Percentiles rank a stretch among this genome's conserved stretches.
These are phyloP conservation scores for Trichoderma sp. DNA, from an alignment of 2,329 filamentous ascomycete genomes.

Conservation along the genomic window DNA sequence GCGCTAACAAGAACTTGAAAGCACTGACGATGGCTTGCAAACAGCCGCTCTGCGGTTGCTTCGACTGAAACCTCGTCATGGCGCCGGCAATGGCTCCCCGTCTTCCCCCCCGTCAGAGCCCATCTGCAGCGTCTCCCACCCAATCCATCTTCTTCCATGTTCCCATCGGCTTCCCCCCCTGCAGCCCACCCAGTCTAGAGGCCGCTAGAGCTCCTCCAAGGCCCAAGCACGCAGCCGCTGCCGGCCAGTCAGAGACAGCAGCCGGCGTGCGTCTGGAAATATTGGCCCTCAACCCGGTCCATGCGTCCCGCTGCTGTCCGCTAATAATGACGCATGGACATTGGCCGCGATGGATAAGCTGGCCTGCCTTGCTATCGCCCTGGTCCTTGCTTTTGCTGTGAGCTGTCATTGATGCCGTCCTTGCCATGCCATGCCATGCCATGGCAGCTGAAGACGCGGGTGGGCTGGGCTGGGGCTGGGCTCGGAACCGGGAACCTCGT, in stretches of 20 bases:
- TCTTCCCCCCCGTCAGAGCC: too few species aligned
- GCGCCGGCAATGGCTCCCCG: background rate
- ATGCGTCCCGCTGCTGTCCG: conserved; percentile 12
- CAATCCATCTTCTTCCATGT: too few species aligned
- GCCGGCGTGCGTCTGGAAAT: conserved; percentile 1
- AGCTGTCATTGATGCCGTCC: conserved; percentile 27
- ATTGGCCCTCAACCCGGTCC: conserved; percentile 17
- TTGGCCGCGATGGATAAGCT: conserved; percentile 16
- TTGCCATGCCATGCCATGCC: conserved; percentile 15
- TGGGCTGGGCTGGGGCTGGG: background rate
- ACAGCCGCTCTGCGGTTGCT: background rate
- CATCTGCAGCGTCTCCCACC: too few species aligned
- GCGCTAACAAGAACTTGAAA: conserved; percentile 4
- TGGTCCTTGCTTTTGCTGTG: conserved; percentile 17
- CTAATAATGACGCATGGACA: conserved; percentile 26
- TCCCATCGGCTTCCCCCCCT: background rate
- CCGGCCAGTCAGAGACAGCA: conserved; percentile 19
- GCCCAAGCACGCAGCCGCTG: background rate
- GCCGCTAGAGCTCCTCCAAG: conserved; percentile 2
- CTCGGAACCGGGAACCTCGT: conserved; percentile 23
- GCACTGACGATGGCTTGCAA: background rate
- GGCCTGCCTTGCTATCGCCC: background rate
- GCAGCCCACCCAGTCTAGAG: conserved; percentile 14
- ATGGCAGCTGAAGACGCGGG: conserved; percentile 16
- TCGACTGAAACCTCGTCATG: conserved; percentile 15